phyloP scores from a whole-genome alignment of 805 yeast genomes.

The Suhomyces vadensis region DNA sequence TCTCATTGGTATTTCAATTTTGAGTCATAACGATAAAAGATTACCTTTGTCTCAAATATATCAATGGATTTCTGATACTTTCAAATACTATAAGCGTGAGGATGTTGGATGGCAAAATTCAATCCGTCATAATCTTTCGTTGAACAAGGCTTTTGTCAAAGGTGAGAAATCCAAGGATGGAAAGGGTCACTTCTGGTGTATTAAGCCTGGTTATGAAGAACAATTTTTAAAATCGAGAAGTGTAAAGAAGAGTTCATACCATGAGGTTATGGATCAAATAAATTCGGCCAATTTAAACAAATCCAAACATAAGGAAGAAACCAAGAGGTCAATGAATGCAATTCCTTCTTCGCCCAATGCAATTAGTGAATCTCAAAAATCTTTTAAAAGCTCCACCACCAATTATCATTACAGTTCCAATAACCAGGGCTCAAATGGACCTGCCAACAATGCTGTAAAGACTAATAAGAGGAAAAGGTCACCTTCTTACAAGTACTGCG shows the following conservation, averaged over 20 bases:
- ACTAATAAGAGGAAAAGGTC: slow-evolving; percentile 7
- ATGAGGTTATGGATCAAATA: slow-evolving; percentile 46
- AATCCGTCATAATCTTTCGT: slow-evolving; percentile 87
- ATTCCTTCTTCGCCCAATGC: slow-evolving; percentile 36
- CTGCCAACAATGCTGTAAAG: neutral
- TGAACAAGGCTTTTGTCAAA: slow-evolving; percentile 90
- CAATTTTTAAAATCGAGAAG: slow-evolving; percentile 70
- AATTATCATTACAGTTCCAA: slow-evolving; percentile 3
- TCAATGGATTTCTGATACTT: slow-evolving; percentile 86
- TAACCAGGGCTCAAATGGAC: neutral
- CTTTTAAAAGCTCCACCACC: neutral
- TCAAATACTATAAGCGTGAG: slow-evolving; percentile 75
- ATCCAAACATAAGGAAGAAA: slow-evolving; percentile 9
- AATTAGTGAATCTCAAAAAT: neutral
- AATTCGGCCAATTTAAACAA: slow-evolving; percentile 12
- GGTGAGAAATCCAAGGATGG: slow-evolving; percentile 89
- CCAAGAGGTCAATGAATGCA: slow-evolving; percentile 20
- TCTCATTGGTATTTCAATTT: slow-evolving; percentile 87
- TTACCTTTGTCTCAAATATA: slow-evolving; percentile 68
- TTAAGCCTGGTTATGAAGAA: slow-evolving; percentile 78
- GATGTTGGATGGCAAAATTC: slow-evolving; percentile 98
- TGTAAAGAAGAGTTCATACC: slow-evolving; percentile 45
- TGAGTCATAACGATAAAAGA: slow-evolving; percentile 62
- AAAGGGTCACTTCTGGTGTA: slow-evolving; percentile 92
- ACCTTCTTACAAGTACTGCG: slow-evolving; percentile 14